Evolutionary conservation across 2,329 filamentous ascomycete genomes (phyloP).

Genomic region (Myriosclerotinia scirpicola): DNA sequence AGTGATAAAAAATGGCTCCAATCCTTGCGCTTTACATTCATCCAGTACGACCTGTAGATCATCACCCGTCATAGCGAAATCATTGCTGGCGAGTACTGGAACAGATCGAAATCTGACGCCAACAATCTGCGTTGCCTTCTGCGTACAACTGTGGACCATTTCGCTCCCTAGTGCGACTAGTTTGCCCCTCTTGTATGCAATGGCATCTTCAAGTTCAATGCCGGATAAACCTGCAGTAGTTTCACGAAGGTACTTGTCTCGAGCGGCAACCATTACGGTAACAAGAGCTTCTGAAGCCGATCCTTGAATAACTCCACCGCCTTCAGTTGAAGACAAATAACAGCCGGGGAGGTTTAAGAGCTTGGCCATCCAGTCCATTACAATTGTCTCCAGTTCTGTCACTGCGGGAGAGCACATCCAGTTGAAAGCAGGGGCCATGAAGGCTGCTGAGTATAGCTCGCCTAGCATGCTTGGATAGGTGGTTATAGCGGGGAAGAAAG

Average conservation of each 20-base stretch:
- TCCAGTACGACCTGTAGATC: slow-evolving; percentile 62
- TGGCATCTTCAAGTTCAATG: slow-evolving; percentile 66
- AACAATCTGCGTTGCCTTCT: slow-evolving; percentile 83
- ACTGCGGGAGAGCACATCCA: slow-evolving; percentile 93
- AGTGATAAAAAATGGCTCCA: slow-evolving; percentile 85
- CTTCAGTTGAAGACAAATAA: slow-evolving; percentile 71
- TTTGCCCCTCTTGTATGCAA: slow-evolving; percentile 63
- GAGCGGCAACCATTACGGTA: slow-evolving; percentile 81
- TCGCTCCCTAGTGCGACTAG: slow-evolving; percentile 81
- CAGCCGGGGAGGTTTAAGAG: slow-evolving; percentile 70
- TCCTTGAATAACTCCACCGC: slow-evolving; percentile 91
- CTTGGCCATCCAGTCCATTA: slow-evolving; percentile 87
- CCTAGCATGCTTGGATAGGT: slow-evolving; percentile 85
- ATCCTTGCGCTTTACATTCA: slow-evolving; percentile 63
- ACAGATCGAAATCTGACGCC: slow-evolving; percentile 79
- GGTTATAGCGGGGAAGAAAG: slow-evolving; percentile 83
- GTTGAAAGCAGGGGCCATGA: slow-evolving; percentile 91
- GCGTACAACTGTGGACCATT: slow-evolving; percentile 78
- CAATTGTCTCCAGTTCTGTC: slow-evolving; percentile 89
- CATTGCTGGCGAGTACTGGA: slow-evolving; percentile 59
- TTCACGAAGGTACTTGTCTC: slow-evolving; percentile 72
- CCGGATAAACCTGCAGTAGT: slow-evolving; percentile 52
- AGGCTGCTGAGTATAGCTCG: slow-evolving; percentile 87
- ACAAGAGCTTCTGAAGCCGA: slow-evolving; percentile 85
- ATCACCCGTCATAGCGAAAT: slow-evolving; percentile 68